Base-by-base conservation (phyloP, 139 green algal genomes). In the Eudorina sp. region DNA sequence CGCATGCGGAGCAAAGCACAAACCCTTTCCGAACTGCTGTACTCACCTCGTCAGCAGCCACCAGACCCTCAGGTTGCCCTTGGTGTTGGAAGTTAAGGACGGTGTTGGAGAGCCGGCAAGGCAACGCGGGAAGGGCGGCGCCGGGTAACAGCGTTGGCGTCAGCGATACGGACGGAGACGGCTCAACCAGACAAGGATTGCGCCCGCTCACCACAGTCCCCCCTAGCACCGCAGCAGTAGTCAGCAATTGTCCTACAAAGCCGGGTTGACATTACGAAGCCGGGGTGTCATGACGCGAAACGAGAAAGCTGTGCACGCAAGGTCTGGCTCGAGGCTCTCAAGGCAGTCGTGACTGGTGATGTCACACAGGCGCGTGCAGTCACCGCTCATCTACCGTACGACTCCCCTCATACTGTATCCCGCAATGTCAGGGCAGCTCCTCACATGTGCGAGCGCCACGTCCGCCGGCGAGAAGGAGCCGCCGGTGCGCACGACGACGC, bases 1-100 rank as follows among this genome's bases (percentile, higher is more conserved):
- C 51, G 13, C 16, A 16, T 58, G 13, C 16, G 51, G 51, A 58
- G 16, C 51, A 13, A 13, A 58, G 13, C 16, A 16, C 16, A 58
- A 58, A 13, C 51, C 13, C 16, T 58, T 25, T 16, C 13, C 13
- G 13, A 58, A 58, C 51, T 25, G 16, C 60, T 11, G n/a, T 41
- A 51, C 68, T 4, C 36, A 76, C 68, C 68, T 46, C 40, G 21
- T 46, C 18, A 78, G 70, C 70, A 78, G 21, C 70, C 70, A 78
- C 70, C 70, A 78, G 5, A 36, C 18, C 40, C 70, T 40, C 31
- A 78, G 18, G 25, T 78, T 36, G 70, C 70, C 70, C 70, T 78
- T 40, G n/a, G 19, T 74, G n/a, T 74, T 13, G 8, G 7, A 21
- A 74, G 9, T 45, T 74, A n/a, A n/a, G n/a, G n/a, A n/a, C n/a